phyloP scores from a whole-genome alignment of 2,329 filamentous ascomycete species.

The Colletotrichum phormii region DNA sequence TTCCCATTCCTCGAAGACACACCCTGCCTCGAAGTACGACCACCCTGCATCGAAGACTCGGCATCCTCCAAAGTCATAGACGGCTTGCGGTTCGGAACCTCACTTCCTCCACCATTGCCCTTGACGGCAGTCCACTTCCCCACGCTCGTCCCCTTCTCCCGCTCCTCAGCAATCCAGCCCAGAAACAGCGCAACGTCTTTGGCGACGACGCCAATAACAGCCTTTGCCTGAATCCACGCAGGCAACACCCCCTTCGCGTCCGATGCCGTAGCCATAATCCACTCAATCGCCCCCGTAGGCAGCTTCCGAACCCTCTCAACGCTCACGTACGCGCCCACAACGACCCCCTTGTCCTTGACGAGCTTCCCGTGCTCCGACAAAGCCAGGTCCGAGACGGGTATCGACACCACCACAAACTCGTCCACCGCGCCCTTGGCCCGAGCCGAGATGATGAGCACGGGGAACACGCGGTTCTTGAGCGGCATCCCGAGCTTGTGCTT shows the following conservation, averaged over 20 bases:
- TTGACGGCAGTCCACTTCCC: constrained; percentile 36
- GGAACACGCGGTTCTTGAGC: constrained; percentile 74
- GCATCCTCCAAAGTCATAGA: constrained; percentile 20
- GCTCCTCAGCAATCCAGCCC: constrained; percentile 66
- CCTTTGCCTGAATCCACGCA: constrained; percentile 72
- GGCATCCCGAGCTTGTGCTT: constrained; percentile 67
- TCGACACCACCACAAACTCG: constrained; percentile 69
- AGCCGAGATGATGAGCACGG: constrained; percentile 72
- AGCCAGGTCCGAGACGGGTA: constrained; percentile 61
- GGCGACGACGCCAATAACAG: constrained; percentile 70
- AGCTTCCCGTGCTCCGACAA: constrained; percentile 45
- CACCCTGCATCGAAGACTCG: constrained; percentile 29
- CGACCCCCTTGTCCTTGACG: constrained; percentile 57
- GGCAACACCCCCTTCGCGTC: constrained; percentile 77
- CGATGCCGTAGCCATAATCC: constrained; percentile 82
- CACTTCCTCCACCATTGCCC: constrained; percentile 16
- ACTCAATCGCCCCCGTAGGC: constrained; percentile 66
- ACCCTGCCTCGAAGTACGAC: constrained; percentile 27
- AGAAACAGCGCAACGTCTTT: constrained; percentile 80
- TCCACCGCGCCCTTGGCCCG: constrained; percentile 47
- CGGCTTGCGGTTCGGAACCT: constrained; percentile 7
- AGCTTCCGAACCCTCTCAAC: constrained; percentile 70
- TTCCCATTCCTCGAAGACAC: constrained; percentile 23
- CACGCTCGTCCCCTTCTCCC: constrained; percentile 42
- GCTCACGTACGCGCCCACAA: constrained; percentile 72